Base-by-base conservation (phyloP, 2,329 filamentous ascomycete species). In the Volutella citrinella region DNA sequence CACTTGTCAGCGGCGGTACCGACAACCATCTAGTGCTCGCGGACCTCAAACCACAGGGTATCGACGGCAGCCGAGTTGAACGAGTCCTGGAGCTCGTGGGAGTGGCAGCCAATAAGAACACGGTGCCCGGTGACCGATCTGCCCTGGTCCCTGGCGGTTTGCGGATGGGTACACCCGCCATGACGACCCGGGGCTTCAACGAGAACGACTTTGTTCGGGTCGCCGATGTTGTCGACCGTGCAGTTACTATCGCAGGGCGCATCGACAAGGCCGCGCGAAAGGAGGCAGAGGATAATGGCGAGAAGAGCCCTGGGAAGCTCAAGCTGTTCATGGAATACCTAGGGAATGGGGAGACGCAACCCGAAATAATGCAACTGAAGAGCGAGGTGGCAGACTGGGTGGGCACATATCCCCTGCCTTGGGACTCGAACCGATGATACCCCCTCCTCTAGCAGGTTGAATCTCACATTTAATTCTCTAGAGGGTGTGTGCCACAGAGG, bases 81-180 rank as follows among this genome's bases (percentile, higher is more conserved):
- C 82, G 88, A 28, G 82, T 95, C 12, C 76, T 96, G 16, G 90
- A 96, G 62, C 79, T 95, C 28, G 88, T 94, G 48, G 91, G 91
- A 52, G 91, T 97, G 32, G 93, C 93, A n/a, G 85, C 87, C 60
- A 98, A 98, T 76, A 98, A 98, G 77, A 98, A 98, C 70, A 96
- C 93, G 7, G 91, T 96, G 0, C 93, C 93, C 2, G 93, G 91
- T 26, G 93, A 98, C 67, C 87, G 84, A 59, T 95, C 89, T 1
- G 93, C 93, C 2, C 78, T 98, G 57, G 87, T 91, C 46, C 93
- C 93, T 11, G 91, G 91, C 48, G 93, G 93, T 45, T 75, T 98
- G 46, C 84, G 93, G 48, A 90, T 98, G 68, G 93, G 93, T 36
- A 93, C 91, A 1, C 93, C 93, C 0, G 93, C 93, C 50, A 98